These are phyloP conservation scores for Cardamine occulta DNA, from an alignment of 345 rosid genomes.

Conservation along the genomic window DNA sequence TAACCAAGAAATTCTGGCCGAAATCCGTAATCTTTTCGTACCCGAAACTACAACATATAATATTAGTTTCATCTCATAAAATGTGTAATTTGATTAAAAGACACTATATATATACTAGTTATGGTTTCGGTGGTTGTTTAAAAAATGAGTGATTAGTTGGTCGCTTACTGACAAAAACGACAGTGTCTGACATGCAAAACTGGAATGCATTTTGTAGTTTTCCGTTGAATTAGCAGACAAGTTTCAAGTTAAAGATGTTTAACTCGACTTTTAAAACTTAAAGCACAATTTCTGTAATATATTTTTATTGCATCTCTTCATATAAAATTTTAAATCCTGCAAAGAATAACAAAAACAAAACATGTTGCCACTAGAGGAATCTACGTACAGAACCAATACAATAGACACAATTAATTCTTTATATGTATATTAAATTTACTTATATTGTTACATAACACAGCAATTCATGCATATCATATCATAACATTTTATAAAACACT, in stretches of 20 bases:
- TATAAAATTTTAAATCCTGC: constrained; percentile 4
- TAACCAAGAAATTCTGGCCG: too few species aligned
- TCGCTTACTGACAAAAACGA: constrained; percentile 48
- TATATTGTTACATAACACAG: too few species aligned
- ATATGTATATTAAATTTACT: background rate
- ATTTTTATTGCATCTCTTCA: constrained; percentile 16
- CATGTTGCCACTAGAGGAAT: constrained; percentile 36
- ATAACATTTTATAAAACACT: too few species aligned
- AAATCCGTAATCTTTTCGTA: too few species aligned
- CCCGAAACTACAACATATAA: too few species aligned
- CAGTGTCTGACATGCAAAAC: constrained; percentile 59
- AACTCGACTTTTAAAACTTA: constrained; percentile 34
- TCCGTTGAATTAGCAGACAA: constrained; percentile 44
- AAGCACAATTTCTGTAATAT: constrained; percentile 26
- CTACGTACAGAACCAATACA: constrained; percentile 21
- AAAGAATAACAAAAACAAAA: constrained; percentile 24
- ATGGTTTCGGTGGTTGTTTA: constrained; percentile 27
- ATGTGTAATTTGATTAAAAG: constrained; percentile 4
- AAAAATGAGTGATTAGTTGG: constrained; percentile 37
- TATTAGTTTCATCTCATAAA: background rate
- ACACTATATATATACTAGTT: background rate
- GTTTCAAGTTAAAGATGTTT: constrained; percentile 41
- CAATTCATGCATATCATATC: too few species aligned
- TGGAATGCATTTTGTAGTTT: constrained; percentile 41
- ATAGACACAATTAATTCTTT: background rate